Percentiles rank a stretch among this genome's conserved stretches.
These are phyloP conservation scores for Xylariaceae sp. DNA, from an alignment of 2,329 filamentous ascomycete genomes.

Conservation along the genomic window DNA sequence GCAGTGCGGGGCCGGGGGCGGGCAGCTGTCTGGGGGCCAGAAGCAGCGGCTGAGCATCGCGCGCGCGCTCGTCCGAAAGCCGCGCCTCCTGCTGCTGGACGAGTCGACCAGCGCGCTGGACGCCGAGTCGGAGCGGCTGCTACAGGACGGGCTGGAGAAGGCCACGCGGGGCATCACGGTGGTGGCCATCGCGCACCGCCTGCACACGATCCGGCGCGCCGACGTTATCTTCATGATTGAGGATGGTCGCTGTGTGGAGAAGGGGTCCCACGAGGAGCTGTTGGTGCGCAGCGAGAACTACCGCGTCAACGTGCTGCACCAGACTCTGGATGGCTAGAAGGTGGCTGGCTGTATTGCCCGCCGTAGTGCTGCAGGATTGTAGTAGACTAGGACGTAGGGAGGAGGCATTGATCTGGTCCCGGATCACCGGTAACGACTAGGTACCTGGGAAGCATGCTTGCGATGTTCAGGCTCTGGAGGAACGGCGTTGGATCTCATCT, in stretches of 20 bases:
- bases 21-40: slow-evolving; percentile 73
- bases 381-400: no score
- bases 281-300: slow-evolving; percentile 50
- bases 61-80: slow-evolving; percentile 66
- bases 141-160: slow-evolving; percentile 63
- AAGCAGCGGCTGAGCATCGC: slow-evolving; percentile 76
- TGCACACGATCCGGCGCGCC: slow-evolving; percentile 53
- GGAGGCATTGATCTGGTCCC: no score
- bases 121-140: slow-evolving; percentile 59
- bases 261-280: slow-evolving; percentile 50
- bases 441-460: no score
- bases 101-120: slow-evolving; percentile 80
- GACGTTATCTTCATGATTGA: slow-evolving; percentile 56
- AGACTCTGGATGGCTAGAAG: slow-evolving; percentile 34
- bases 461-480: no score
- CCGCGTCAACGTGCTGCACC: slow-evolving; percentile 46
- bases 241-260: slow-evolving; percentile 46
- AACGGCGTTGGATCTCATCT: no score
- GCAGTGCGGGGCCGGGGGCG: slow-evolving; percentile 66
- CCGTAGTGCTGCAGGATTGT: no score
- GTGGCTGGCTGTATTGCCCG: no score
- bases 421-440: no score
- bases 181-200: slow-evolving; percentile 53
- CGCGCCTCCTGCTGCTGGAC: slow-evolving; percentile 71
- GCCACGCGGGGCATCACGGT: slow-evolving; percentile 51